Conservation (phyloP, 495 filamentous ascomycete species). For the Glarea lozoyensis region DNA sequence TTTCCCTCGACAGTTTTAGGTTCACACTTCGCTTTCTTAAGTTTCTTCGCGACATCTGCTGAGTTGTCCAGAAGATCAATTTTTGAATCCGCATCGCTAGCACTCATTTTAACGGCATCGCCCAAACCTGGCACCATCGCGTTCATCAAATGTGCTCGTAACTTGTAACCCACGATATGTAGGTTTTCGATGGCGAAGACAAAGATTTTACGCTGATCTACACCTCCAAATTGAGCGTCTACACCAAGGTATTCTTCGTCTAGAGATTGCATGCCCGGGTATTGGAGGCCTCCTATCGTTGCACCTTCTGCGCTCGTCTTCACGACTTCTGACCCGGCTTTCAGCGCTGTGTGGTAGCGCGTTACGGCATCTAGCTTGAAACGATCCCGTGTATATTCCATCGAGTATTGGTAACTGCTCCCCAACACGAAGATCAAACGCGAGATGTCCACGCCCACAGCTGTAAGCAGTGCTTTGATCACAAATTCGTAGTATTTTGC, state of each 20-base stretch:
- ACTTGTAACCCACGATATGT: conserved; percentile 60
- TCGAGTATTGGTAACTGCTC: conserved; percentile 67
- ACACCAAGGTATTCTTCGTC: conserved; percentile 87
- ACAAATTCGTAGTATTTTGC: conserved; percentile 62
- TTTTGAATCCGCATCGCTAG: conserved; percentile 57
- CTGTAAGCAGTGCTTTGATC: conserved; percentile 56
- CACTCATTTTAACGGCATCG: conserved; percentile 71
- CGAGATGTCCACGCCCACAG: conserved; percentile 66
- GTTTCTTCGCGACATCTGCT: conserved; percentile 65
- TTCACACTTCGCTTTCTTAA: conserved; percentile 70
- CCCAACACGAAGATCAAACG: conserved; percentile 80
- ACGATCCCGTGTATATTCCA: conserved; percentile 69
- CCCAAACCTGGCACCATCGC: conserved; percentile 80
- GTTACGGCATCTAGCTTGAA: conserved; percentile 51
- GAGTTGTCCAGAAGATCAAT: conserved; percentile 81
- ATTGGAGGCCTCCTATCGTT: conserved; percentile 70
- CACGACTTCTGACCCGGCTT: conserved; percentile 85
- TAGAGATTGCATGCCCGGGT: conserved; percentile 81
- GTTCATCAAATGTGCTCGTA: conserved; percentile 81
- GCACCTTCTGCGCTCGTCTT: conserved; percentile 74
- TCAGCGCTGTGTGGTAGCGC: conserved; percentile 64
- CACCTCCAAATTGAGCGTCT: conserved; percentile 65
- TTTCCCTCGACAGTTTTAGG: conserved; percentile 76
- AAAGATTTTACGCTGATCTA: conserved; percentile 92
- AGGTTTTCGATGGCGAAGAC: conserved; percentile 65